Percentiles rank a stretch among this genome's conserved stretches.
Evolutionary conservation across 129 eudicot genomes (phyloP).

Genomic region (Chrysanthemum seticuspe): DNA sequence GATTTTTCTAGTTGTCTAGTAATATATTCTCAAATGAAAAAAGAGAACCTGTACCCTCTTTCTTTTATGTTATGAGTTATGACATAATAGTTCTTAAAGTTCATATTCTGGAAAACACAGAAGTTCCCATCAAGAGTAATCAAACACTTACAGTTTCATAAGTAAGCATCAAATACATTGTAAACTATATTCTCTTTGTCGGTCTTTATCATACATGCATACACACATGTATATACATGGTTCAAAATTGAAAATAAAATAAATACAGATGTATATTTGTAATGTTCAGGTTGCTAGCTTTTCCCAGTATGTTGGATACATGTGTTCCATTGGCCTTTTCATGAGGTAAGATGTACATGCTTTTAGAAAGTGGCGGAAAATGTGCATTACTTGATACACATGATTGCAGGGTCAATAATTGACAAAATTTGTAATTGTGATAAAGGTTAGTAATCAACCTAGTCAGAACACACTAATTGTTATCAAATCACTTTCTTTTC

Average conservation of each 20-base stretch:
- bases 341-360: neutral
- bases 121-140: slow-evolving; percentile 1
- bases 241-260: too few species aligned
- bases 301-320: too few species aligned
- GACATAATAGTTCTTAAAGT: neutral
- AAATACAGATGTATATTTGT: too few species aligned
- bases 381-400: slow-evolving; percentile 8
- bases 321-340: too few species aligned
- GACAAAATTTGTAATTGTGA: slow-evolving; percentile 25
- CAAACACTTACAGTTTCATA: neutral
- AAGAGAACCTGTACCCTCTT: slow-evolving; percentile 20
- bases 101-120: too few species aligned
- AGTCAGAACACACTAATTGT: slow-evolving; percentile 16
- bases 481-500: slow-evolving; percentile 9
- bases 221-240: too few species aligned
- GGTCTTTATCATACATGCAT: too few species aligned
- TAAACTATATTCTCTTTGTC: too few species aligned
- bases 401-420: slow-evolving; percentile 17
- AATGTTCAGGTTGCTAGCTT: too few species aligned
- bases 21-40: slow-evolving; percentile 14
- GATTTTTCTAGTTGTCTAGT: slow-evolving; percentile 1
- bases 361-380: neutral
- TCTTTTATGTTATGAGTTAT: slow-evolving; percentile 14
- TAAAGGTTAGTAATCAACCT: slow-evolving; percentile 12
- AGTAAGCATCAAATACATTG: neutral